Base-by-base conservation (phyloP, 1,284 basidiomycete species). In the Melampsora allii-populina region DNA sequence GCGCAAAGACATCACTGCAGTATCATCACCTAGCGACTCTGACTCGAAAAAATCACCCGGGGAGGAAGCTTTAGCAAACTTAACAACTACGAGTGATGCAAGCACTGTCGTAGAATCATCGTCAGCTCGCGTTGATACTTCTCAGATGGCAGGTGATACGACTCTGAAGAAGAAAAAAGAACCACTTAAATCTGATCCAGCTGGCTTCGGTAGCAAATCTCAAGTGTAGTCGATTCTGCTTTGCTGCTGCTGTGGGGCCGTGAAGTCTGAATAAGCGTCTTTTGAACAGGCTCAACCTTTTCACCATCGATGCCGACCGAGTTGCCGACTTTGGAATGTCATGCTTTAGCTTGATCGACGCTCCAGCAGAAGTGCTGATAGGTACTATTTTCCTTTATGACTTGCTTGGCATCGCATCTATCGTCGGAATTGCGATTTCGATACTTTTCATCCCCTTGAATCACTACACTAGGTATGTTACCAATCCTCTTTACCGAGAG, bases 401-500 rank as follows among this genome's bases (percentile, higher is more conserved):
- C 45, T 76, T 79, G 24, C 76, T 79, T 24, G 79, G 79, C 9
- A 77, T 76, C 72, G 76, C 75, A 12, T 78, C 78, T 1, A 74
- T 79, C 17, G 67, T 77, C 7, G 78, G 79, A 24, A 72, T 79
- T 3, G 69, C 33, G 3, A 69, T 74, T 2, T 75, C 76, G 17
- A 61, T 79, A 31, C 24, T 78, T 19, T 29, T 75, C 12, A 76
- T 77, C 60, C 78, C 79, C 0, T 14, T 79, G 12, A 69, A 78
- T 56, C 75, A 76, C 48, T 61, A 61, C 31, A 61, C 59, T 36
- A 61, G 59, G 59, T 61, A 17, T 36, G 59, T 17, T 29, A 24
- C 27, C 24, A 2, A 33, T 7, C 6, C 3, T n/a, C 17, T 61
- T 33, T 42, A 17, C 14, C 0, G 14, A 42, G 14, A 3, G 14